Evolutionary conservation across 148 eudicot species (phyloP), one percentile per base, ranked within the genome.

Genomic region (Cornus suecica): DNA sequence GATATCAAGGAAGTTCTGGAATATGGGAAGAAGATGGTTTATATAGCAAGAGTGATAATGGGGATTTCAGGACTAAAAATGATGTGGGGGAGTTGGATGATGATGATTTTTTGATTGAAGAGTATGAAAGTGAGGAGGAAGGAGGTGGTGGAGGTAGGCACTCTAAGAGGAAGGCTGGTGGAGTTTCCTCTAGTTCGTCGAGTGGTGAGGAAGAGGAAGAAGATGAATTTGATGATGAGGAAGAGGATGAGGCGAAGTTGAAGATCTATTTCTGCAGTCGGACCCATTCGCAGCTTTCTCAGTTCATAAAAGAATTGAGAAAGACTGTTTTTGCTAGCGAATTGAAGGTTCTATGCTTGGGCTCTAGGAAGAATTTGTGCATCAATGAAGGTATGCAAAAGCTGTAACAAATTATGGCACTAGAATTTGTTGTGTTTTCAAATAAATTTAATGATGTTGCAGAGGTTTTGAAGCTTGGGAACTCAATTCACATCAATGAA

Each of bases 271-370:
- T 94, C 61, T 92, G 96, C 74, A 94, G 99, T 72, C 75, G 99
- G 66, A 94, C 99, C 8, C 99, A 94, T 88, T 94, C 99, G 18
- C 99, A 94, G 86, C 90, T 94, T 74, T 92, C 94, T 0, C 99
- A 94, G 87, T 94, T 94, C 77, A 72, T 94, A 30, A 90, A 88
- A 77, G 99, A 94, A 86, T 84, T 94, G 88, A 87, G 85, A 80
- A 94, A 94, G 85, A 94, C 99, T 34, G 88, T 61, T 61, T 92
- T 94, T 87, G 91, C 90, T 69, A 84, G 86, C 75, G 88, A 91
- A 74, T 69, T 94, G 80, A 90, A 85, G 83, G 94, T 94, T 87
- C 88, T 92, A 16, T 85, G 90, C 86, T 81, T 94, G 90, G 97
- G 92, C 28, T 94, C 99, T 70, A 87, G 99, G 88, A 94, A 89